Base-by-base conservation (phyloP, 495 filamentous ascomycete species). In the Hypoxylon subgilvum region DNA sequence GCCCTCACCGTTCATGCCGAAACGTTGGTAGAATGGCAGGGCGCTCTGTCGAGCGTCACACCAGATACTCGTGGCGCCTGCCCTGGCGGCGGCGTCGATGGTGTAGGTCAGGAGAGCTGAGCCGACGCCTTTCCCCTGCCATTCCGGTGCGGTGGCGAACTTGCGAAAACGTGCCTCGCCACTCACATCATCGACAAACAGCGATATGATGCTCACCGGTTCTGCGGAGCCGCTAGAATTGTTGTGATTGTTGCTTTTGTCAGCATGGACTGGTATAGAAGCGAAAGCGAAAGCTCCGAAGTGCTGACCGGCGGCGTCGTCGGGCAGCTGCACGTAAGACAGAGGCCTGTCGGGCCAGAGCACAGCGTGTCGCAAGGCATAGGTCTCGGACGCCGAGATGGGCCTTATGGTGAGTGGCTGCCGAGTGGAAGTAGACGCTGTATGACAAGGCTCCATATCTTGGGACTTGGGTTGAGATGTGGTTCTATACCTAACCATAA, bases 291-390 rank as follows among this genome's bases (percentile, higher is more conserved):
- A 64, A 19, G 61, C 61, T 6, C 61, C 61, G 45, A 59, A 64
- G 31, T 64, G 61, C 25, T 55, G 49, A 53, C 61, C 53, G 38
- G 10, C 38, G 39, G 22, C 6, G 54, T 64, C 61, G 49, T 64
- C 61, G 54, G 61, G 54, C 48, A 64, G 54, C 54, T 59, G 61
- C 54, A 55, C 54, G 61, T 64, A 59, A 55, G 61, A 40, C 38
- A 42, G n/a, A 27, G 61, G 54, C 31, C 59, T 54, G 61, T 59
- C 50, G 42, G 61, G 61, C 61, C 61, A 64, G 45, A 64, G 61
- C 38, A 64, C 61, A 17, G 44, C 54, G 38, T 55, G 54, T 52
- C 61, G 54, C 40, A 64, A 25, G 38, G 49, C 48, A 34, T 64
- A 59, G 9, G 61, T 64, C 17, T 64, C 50, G 28, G 27, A 14